Conservation (phyloP, 345 rosid genomes). For the Capsella bursapastoris region DNA sequence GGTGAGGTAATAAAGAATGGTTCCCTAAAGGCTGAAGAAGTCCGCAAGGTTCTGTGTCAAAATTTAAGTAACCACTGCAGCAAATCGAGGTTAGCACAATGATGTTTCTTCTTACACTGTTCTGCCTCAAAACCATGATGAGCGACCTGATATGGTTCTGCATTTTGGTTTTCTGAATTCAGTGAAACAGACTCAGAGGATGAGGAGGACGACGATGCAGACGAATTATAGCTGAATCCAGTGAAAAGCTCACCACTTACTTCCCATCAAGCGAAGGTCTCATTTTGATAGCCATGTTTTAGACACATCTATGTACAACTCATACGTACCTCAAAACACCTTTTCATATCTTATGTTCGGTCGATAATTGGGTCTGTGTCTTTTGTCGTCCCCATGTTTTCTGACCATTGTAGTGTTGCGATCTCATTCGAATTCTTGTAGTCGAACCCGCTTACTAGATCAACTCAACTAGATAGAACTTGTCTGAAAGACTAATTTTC, state of each 20-base stretch:
- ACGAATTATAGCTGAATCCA: conserved; percentile 34
- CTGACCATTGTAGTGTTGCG: background rate
- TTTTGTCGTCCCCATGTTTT: background rate
- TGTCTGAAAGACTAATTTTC: too few species aligned
- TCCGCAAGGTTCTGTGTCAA: conserved; percentile 74
- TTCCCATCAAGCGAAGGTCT: background rate
- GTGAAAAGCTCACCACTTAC: conserved; percentile 1
- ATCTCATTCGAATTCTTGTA: too few species aligned
- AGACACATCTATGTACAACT: background rate
- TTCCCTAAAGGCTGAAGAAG: conserved; percentile 70
- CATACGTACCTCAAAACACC: background rate
- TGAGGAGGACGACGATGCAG: conserved; percentile 38
- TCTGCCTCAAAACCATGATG: background rate
- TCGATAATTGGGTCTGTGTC: background rate
- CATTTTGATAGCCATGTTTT: conserved; percentile 12
- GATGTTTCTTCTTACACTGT: background rate
- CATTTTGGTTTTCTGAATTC: conserved; percentile 12
- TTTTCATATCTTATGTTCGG: background rate
- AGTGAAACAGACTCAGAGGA: conserved; percentile 37
- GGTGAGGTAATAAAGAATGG: conserved; percentile 77
- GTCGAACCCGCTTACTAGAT: too few species aligned
- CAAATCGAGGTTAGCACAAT: conserved; percentile 55
- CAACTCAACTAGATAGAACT: too few species aligned
- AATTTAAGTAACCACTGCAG: conserved; percentile 79
- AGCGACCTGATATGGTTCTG: conserved; percentile 4